Base-by-base conservation (phyloP, 768 basidiomycete species). In the Nidularia pulvinata region DNA sequence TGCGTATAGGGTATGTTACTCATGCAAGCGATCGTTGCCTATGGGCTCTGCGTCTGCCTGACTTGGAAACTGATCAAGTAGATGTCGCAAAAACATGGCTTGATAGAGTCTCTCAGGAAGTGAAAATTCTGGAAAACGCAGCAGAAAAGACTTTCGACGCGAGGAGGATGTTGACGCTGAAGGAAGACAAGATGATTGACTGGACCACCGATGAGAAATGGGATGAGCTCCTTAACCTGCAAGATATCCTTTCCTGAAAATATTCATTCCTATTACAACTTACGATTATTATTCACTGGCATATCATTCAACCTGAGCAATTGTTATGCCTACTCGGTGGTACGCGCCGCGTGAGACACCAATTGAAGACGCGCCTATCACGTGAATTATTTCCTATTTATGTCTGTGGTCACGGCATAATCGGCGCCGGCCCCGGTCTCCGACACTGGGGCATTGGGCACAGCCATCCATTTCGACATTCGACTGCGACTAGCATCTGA, bases 21-120 rank as follows among this genome's bases (percentile, higher is more conserved):
- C 90, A 92, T 59, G 87, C 71, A 5, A 80, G 81, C 6, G 91
- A 92, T 59, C 74, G 84, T 5, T 55, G 70, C 30, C 49, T 91
- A 13, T 91, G 88, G 83, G 76, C 84, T 1, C 69, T 90, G 13
- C 76, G 83, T 5, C 55, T 75, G 1, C 80, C 84, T 4, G 63
- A 60, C n/a, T 64, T 92, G 53, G 67, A 72, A 3, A 54, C 68
- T 0, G 59, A 75, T 4, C 80, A 91, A 57, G 64, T 72, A 6
- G 61, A 64, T 0, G 61, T 82, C 11, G 85, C 88, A 0, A 72
- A 77, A 37, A 67, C 59, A 2, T 92, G 87, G 86, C 63, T 89
- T 13, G 66, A 78, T 42, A 71, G 69, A 6, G 67, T 91, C 33
- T 69, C 73, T 14, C 61, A 70, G 5, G 83, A 84, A 56, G 56